Conservation (phyloP, 1,139 yeast species). For the Pichia sp. region DNA sequence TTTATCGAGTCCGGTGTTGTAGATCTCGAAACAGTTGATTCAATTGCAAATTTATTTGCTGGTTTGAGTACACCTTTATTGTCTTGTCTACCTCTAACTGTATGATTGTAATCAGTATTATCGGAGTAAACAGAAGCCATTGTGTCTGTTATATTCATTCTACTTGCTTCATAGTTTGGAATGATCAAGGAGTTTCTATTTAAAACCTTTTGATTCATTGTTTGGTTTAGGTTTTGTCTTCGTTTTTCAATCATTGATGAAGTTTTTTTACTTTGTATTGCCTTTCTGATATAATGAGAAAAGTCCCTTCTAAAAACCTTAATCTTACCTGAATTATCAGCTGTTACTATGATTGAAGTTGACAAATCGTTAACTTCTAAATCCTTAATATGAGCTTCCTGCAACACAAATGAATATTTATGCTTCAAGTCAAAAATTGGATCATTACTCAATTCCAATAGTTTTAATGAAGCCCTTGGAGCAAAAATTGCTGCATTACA, state of each 20-base stretch:
- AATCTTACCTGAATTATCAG: slow-evolving; percentile 68
- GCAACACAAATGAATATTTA: slow-evolving; percentile 23
- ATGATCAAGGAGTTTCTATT: slow-evolving; percentile 8
- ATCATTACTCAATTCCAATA: slow-evolving; percentile 69
- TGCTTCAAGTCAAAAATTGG: slow-evolving; percentile 59
- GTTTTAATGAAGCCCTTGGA: slow-evolving; percentile 60
- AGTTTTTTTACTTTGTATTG: slow-evolving; percentile 9
- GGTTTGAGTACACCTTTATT: slow-evolving; percentile 6
- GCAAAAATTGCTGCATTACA: slow-evolving; percentile 78
- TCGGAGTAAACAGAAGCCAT: slow-evolving; percentile 9
- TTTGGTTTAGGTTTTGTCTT: background rate
- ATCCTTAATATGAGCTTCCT: slow-evolving; percentile 12
- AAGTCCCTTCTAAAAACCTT: slow-evolving; percentile 77
- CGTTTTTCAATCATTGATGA: slow-evolving; percentile 6
- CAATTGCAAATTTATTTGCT: slow-evolving; percentile 11
- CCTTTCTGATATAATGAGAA: slow-evolving; percentile 40
- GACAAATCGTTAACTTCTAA: slow-evolving; percentile 31
- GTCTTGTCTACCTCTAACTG: slow-evolving; percentile 5
- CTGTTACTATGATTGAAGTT: slow-evolving; percentile 60
- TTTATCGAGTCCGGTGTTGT: background rate
- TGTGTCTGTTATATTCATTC: slow-evolving; percentile 7
- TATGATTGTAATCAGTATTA: background rate
- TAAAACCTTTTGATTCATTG: slow-evolving; percentile 2
- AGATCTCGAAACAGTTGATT: background rate
- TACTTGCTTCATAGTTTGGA: slow-evolving; percentile 9